Conservation (phyloP, 2,329 filamentous ascomycete genomes). For the Penicillium thymicola region DNA sequence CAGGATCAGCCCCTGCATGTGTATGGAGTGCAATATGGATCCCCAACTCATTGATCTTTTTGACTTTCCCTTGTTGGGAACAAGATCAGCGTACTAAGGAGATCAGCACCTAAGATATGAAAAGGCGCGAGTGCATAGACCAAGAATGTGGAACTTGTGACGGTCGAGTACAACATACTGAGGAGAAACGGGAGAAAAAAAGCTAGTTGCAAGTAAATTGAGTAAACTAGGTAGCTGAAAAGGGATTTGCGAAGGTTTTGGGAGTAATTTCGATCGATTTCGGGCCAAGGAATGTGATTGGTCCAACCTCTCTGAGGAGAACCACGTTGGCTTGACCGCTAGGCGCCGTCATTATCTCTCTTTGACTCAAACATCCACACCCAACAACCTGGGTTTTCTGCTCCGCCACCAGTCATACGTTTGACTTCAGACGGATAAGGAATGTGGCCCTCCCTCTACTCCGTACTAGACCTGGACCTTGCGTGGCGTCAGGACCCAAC, state of each 20-base stretch:
- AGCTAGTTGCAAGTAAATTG: not conserved
- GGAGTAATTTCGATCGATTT: constrained; percentile 1
- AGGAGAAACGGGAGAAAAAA: constrained; percentile 1
- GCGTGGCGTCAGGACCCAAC: constrained; percentile 19
- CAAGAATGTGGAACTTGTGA: constrained; percentile 3
- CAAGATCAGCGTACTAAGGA: constrained; percentile 7
- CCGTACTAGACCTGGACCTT: constrained; percentile 20
- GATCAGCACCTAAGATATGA: constrained; percentile 1
- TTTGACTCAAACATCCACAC: not conserved
- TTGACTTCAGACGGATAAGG: constrained; percentile 6
- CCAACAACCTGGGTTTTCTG: not conserved
- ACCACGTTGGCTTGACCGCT: constrained; percentile 6
- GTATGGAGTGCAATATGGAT: not conserved
- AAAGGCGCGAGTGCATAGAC: not conserved
- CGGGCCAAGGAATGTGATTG: not conserved
- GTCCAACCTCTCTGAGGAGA: constrained; percentile 3
- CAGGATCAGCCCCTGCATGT: constrained; percentile 22
- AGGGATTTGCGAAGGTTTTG: not conserved
- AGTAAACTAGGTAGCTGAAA: not conserved
- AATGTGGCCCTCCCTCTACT: constrained; percentile 7
- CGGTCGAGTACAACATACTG: not conserved
- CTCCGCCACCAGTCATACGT: constrained; percentile 11
- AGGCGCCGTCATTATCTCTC: not conserved
- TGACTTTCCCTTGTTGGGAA: not conserved
- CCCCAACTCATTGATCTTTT: constrained; percentile 2